Evolutionary conservation across 2,329 filamentous ascomycete species (phyloP), one percentile per base, ranked within the genome.

Genomic region (Didymella pomorum): DNA sequence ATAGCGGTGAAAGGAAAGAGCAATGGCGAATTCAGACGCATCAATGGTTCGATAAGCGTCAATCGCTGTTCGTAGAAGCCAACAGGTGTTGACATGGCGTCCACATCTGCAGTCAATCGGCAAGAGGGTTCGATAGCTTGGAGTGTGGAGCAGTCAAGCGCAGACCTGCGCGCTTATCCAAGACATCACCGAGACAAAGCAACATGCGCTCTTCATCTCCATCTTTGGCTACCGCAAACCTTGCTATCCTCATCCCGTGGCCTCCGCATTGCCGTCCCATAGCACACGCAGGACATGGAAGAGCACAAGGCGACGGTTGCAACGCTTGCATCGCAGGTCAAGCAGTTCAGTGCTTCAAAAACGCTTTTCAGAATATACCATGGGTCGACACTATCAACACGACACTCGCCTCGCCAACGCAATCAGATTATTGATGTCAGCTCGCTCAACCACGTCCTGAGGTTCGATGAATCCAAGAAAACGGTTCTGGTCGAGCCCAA

Each of bases 401-500:
- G 82, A 10, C 72, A 76, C 33, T 78, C 79, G 9, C 71, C 77
- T 23, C 67, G 79, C 42, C 75, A 79, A 37, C 76, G 72, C 25
- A 74, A 77, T 46, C 68, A 72, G 14, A 76, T 82, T 53, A 75
- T 85, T 43, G 81, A 84, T 62, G 83, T 81, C n/a, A 81, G 77
- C 61, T 71, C 68, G 3, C 75, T 84, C n/a, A 79, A 79, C 31
- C 71, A 82, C 66, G 79, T 85, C 1, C 62, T 85, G 9, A 62
- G 71, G 8, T 76, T 85, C 45, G 74, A 83, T 63, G 63, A 64
- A 10, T 58, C 72, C 16, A 73, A 68, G 6, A 80, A 79, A 59
- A 82, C 78, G 12, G 80, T 78, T 46, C 66, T 86, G 0, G 87
- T 89, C 0, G 87, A 91, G 68, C 87, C 88, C 0, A 91, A 90